Evolutionary conservation across 352 stramenopile genomes (phyloP).

Genomic region (Phytophthora tentaculata): DNA sequence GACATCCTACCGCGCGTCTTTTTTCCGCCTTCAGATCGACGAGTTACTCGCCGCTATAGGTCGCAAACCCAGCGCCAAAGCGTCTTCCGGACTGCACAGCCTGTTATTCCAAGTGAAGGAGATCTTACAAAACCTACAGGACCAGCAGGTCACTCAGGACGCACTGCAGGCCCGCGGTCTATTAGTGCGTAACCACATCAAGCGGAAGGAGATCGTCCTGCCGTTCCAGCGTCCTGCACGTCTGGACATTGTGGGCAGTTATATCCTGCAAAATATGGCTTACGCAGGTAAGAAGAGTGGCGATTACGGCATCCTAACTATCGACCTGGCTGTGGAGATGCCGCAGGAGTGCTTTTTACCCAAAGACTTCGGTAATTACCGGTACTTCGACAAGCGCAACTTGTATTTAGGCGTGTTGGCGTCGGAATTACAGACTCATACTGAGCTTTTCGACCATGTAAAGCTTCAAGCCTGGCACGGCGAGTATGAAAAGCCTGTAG

Average conservation of each 20-base stretch:
- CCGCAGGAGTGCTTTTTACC: slow-evolving; percentile 80
- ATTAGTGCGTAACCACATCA: slow-evolving; percentile 72
- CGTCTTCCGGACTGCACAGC: slow-evolving; percentile 53
- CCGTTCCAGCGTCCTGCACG: slow-evolving; percentile 77
- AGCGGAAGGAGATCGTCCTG: slow-evolving; percentile 88
- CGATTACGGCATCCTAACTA: slow-evolving; percentile 63
- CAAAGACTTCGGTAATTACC: slow-evolving; percentile 91
- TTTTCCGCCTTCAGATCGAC: slow-evolving; percentile 88
- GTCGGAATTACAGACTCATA: slow-evolving; percentile 52
- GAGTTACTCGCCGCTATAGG: slow-evolving; percentile 82
- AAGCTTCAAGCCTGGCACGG: slow-evolving; percentile 74
- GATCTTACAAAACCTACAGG: slow-evolving; percentile 60
- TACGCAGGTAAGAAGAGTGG: slow-evolving; percentile 56
- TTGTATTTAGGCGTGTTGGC: slow-evolving; percentile 86
- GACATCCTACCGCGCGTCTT: slow-evolving; percentile 81
- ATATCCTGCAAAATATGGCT: slow-evolving; percentile 85
- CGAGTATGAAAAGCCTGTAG: slow-evolving; percentile 81
- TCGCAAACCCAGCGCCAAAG: slow-evolving; percentile 58
- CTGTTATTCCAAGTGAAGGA: slow-evolving; percentile 88
- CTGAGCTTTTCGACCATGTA: slow-evolving; percentile 58
- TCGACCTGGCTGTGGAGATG: slow-evolving; percentile 89
- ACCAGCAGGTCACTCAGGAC: slow-evolving; percentile 82
- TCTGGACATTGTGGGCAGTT: slow-evolving; percentile 88
- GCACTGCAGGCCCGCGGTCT: slow-evolving; percentile 63
- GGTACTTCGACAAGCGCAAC: slow-evolving; percentile 90